Evolutionary conservation across 1,284 basidiomycete genomes (phyloP).

Genomic region (Lignosus rhinocerotis): DNA sequence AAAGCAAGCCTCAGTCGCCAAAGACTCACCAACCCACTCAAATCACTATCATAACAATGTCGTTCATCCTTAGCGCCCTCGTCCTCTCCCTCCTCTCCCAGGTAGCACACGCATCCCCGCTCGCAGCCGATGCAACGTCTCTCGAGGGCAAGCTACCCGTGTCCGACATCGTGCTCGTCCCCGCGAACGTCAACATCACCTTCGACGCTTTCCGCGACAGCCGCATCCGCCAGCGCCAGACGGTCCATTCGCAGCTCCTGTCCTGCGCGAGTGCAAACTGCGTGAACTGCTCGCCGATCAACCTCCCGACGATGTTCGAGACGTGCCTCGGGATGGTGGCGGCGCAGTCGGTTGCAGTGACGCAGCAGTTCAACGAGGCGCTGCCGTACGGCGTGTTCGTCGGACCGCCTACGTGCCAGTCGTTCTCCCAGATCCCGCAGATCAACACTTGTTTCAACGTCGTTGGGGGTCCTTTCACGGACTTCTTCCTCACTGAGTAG

Average conservation of each 20-base stretch:
- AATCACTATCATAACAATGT: background rate
- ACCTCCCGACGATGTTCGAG: background rate
- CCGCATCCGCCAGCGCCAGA: background rate
- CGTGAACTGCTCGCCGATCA: background rate
- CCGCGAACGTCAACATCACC: background rate
- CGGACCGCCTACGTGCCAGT: background rate
- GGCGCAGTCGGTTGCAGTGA: conserved; percentile 8
- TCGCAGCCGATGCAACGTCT: background rate
- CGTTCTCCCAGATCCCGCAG: conserved; percentile 4
- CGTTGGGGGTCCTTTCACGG: background rate
- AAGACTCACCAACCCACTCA: too few species aligned
- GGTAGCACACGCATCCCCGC: background rate
- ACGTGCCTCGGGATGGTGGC: background rate
- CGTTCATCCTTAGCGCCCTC: background rate
- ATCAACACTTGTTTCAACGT: conserved; percentile 20
- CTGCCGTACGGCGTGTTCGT: conserved; percentile 10
- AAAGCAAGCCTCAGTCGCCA: too few species aligned
- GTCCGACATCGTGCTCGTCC: background rate
- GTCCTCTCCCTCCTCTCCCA: background rate
- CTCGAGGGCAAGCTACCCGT: background rate
- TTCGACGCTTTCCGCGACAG: background rate
- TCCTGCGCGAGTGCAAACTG: background rate
- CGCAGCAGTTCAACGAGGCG: conserved; percentile 10
- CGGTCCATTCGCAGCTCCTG: conserved; percentile 4
- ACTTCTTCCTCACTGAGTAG: conserved; percentile 1